Evolutionary conservation across 306 rosid species (phyloP), one percentile per base, ranked within the genome.

Genomic region (Glycine tomentella): DNA sequence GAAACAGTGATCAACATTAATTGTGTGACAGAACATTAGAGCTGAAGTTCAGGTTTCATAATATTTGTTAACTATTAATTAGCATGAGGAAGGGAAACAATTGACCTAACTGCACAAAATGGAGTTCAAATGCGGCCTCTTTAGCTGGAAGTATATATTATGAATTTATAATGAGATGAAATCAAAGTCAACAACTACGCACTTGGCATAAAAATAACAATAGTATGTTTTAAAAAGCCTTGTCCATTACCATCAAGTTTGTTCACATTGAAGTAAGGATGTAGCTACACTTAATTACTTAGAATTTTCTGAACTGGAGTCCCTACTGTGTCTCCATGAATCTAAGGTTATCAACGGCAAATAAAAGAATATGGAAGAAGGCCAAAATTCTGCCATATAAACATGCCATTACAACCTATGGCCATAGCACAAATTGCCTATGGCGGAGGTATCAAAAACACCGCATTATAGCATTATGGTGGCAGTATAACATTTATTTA

Each of bases 1-100:
- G 78, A 57, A 84, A 81, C 53, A 51, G 78, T 56, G 9, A 50
- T 15, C 42, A 40, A 62, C 15, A 74, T 84, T 50, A 81, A 70
- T 48, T 11, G 34, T 68, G 75, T 31, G 56, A 48, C 16, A 46
- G 63, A 72, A 46, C 72, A 69, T 44, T 44, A 42, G 44, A 46
- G 76, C 45, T 6, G 15, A 72, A 33, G 72, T 77, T 72, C 36
- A 59, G 44, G 49, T 42, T 65, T 67, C 25, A 72, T 9, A 50
- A 9, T 33, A 58, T 13, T 57, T 80, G 1, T 46, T 62, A 13
- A 63, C 13, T 5, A 0, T 61, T 45, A 52, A 40, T 51, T 15
- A 56, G 36, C 31, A 16, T 33, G 9, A 69, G 17, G 15, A 55
- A 55, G 42, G 63, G 31, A 75, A 65, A 31, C 17, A 48, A 53